A percentile compares a stretch with the other conserved stretches of the same genome.
Evolutionary conservation across 345 rosid genomes (phyloP).

Genomic region (Linum tenue): DNA sequence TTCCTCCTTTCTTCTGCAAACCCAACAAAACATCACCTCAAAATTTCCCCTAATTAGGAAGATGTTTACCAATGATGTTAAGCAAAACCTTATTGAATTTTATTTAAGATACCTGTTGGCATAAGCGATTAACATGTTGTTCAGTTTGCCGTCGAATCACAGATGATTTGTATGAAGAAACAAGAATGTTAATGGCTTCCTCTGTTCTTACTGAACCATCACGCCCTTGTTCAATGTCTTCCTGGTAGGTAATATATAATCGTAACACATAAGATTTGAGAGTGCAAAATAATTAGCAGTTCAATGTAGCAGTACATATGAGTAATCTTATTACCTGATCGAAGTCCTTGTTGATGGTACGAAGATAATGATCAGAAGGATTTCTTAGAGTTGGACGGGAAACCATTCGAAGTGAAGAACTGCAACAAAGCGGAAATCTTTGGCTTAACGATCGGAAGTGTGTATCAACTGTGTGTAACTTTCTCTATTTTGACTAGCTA

Average conservation of each 20-base stretch:
- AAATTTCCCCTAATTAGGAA: background rate
- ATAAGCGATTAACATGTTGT: slow-evolving; percentile 3
- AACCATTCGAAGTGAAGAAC: slow-evolving; percentile 31
- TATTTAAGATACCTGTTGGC: slow-evolving; percentile 9
- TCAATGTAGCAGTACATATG: background rate
- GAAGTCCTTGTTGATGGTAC: slow-evolving; percentile 31
- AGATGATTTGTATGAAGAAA: slow-evolving; percentile 19
- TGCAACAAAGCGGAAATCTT: slow-evolving; percentile 5
- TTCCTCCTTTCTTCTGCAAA: slow-evolving; percentile 16
- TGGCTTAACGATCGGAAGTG: too few species aligned
- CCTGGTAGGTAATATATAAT: too few species aligned
- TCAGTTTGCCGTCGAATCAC: slow-evolving; percentile 13
- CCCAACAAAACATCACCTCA: background rate
- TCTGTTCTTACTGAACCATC: slow-evolving; percentile 9
- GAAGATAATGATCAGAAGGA: slow-evolving; percentile 32
- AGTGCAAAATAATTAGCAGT: too few species aligned
- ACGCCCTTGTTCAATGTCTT: slow-evolving; percentile 25
- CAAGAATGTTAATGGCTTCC: slow-evolving; percentile 17
- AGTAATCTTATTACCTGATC: slow-evolving; percentile 18
- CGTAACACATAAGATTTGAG: too few species aligned
- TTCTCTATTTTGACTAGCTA: background rate
- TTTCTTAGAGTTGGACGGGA: slow-evolving; percentile 30
- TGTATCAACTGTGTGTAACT: slow-evolving; percentile 5
- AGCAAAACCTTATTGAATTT: background rate
- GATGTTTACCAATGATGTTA: background rate